Evolutionary conservation across 805 yeast genomes (phyloP).

Genomic region (Pichia exigua): DNA sequence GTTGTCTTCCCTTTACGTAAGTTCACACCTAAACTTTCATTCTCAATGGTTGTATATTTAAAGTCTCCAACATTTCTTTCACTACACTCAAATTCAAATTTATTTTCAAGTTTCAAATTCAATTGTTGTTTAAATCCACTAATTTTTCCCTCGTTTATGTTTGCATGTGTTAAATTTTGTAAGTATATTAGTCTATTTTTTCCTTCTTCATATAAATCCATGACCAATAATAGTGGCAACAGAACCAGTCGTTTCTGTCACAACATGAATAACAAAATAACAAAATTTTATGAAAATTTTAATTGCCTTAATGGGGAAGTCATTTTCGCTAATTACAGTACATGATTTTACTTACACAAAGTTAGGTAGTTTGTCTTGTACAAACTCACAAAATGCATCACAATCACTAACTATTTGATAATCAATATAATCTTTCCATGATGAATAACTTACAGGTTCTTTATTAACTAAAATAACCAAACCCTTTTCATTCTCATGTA

Average conservation of each 20-base stretch:
- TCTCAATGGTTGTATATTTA: background rate
- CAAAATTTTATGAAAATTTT: background rate
- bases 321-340: background rate
- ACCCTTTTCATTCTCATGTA: slow-evolving; percentile 69
- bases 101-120: background rate
- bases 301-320: background rate
- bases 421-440: slow-evolving; percentile 70
- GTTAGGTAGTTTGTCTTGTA: slow-evolving; percentile 45
- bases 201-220: slow-evolving; percentile 2
- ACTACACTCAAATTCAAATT: background rate
- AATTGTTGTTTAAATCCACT: background rate
- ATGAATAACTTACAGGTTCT: slow-evolving; percentile 48
- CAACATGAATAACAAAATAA: no score
- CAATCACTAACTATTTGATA: slow-evolving; percentile 75
- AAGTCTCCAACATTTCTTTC: background rate
- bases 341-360: slow-evolving; percentile 27
- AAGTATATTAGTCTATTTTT: background rate
- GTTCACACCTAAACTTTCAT: background rate
- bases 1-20: background rate
- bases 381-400: slow-evolving; percentile 64
- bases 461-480: slow-evolving; percentile 70
- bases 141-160: background rate
- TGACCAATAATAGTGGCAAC: background rate
- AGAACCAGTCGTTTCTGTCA: no score
- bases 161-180: slow-evolving; percentile 2